These are phyloP conservation scores for Lipomyces starkeyi DNA, from an alignment of 805 yeast genomes.

Conservation along the genomic window DNA sequence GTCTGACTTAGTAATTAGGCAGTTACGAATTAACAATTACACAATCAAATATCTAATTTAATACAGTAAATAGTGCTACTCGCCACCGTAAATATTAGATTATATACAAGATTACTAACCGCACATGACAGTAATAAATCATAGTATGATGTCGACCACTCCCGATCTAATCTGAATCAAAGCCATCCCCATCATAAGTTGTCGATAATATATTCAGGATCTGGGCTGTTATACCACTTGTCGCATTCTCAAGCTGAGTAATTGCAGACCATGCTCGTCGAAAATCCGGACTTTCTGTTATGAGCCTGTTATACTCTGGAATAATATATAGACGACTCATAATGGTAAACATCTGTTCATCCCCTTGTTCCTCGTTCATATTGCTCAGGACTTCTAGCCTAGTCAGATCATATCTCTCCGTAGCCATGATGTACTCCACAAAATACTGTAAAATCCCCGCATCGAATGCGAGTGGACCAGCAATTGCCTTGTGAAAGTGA, in stretches of 20 bases:
- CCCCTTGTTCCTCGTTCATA: conserved; percentile 10
- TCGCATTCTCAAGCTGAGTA: not conserved
- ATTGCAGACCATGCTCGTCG: conserved; percentile 20
- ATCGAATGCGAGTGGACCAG: not conserved
- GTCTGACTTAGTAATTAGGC: too few species aligned
- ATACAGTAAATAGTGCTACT: too few species aligned
- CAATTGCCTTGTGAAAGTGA: conserved; percentile 6
- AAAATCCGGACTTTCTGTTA: conserved; percentile 7
- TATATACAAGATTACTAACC: not conserved
- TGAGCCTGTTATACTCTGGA: not conserved
- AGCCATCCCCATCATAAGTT: not conserved
- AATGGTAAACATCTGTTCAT: conserved; percentile 20
- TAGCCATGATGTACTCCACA: conserved; percentile 8
- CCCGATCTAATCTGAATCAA: not conserved
- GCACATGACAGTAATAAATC: not conserved
- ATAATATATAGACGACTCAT: conserved; percentile 14
- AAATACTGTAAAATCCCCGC: conserved; percentile 20
- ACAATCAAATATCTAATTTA: too few species aligned
- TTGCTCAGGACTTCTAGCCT: conserved; percentile 16
- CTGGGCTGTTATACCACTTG: conserved; percentile 1
- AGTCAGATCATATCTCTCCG: not conserved
- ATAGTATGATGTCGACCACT: not conserved
- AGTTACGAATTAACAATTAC: too few species aligned
- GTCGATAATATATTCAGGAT: not conserved
- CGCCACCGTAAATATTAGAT: not conserved